Conservation (phyloP, 176 grass and related monocot species). For the Rhipidocladum racemiflorum region DNA sequence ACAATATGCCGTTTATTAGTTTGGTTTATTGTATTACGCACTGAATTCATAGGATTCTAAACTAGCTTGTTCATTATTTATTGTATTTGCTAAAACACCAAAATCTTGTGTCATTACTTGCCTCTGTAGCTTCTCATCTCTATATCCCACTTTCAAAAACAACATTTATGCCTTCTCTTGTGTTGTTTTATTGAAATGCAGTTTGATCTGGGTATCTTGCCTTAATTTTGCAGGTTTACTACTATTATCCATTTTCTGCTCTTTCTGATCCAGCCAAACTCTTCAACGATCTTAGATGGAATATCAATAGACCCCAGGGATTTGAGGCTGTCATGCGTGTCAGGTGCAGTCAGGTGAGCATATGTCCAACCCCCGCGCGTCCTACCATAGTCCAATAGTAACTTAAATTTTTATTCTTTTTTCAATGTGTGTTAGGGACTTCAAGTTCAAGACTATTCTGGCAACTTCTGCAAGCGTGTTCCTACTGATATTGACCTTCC, state of each 20-base stretch:
- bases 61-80: not conserved
- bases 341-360: slow-evolving; percentile 68
- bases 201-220: slow-evolving; percentile 3
- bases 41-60: not conserved
- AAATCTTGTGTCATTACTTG: not conserved
- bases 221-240: slow-evolving; percentile 69
- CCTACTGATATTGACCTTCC: slow-evolving; percentile 92
- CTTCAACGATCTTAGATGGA: slow-evolving; percentile 97
- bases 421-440: slow-evolving; percentile 46
- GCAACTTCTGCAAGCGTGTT: slow-evolving; percentile 86
- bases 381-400: not conserved
- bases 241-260: slow-evolving; percentile 90
- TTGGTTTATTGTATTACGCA: not conserved
- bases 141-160: not conserved
- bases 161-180: not conserved
- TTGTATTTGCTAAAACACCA: not conserved
- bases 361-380: not conserved
- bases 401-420: slow-evolving; percentile 16
- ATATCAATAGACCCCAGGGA: slow-evolving; percentile 85
- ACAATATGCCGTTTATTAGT: not conserved
- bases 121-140: not conserved
- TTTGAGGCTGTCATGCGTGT: slow-evolving; percentile 98
- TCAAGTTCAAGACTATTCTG: slow-evolving; percentile 87
- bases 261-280: slow-evolving; percentile 85
- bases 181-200: slow-evolving; percentile 4